phyloP scores from a whole-genome alignment of 192 early-diverging fungal genomes.

The Backusella sp. region DNA sequence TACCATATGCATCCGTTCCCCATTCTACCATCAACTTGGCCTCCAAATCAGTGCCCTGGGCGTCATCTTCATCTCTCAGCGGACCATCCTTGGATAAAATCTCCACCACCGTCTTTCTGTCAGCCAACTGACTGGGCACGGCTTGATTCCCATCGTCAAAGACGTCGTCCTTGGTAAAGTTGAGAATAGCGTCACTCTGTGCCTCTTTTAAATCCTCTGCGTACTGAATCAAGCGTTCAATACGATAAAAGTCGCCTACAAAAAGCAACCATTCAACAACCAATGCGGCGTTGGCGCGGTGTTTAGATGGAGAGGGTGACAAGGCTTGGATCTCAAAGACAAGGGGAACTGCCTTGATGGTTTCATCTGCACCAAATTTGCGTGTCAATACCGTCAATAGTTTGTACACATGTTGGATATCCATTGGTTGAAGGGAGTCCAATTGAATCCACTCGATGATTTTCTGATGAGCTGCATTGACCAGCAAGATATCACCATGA shows the following conservation, averaged over 20 bases:
- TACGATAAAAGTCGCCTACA: constrained; percentile 8
- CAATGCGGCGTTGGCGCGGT: constrained; percentile 11
- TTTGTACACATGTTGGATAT: constrained; percentile 12
- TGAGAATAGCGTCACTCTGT: neutral
- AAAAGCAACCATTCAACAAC: constrained; percentile 20
- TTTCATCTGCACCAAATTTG: constrained; percentile 22
- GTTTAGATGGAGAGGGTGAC: neutral
- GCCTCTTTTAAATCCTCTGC: neutral
- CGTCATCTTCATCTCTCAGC: constrained; percentile 23
- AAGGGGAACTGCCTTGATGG: constrained; percentile 23
- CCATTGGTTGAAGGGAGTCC: neutral
- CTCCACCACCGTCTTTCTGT: constrained; percentile 20
- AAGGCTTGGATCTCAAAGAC: constrained; percentile 26
- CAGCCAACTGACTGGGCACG: neutral
- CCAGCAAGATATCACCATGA: constrained; percentile 17
- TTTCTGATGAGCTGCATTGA: constrained; percentile 18
- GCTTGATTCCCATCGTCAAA: neutral
- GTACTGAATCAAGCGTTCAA: constrained; percentile 7
- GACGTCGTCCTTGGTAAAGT: neutral
- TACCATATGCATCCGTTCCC: constrained; percentile 24
- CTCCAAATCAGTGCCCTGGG: constrained; percentile 33
- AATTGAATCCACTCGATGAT: constrained; percentile 26
- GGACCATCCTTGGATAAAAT: constrained; percentile 23
- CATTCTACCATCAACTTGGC: constrained; percentile 32
- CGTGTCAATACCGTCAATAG: constrained; percentile 13